Conservation (phyloP, 2,329 filamentous ascomycete genomes). For the Curvularia verruculosa region DNA sequence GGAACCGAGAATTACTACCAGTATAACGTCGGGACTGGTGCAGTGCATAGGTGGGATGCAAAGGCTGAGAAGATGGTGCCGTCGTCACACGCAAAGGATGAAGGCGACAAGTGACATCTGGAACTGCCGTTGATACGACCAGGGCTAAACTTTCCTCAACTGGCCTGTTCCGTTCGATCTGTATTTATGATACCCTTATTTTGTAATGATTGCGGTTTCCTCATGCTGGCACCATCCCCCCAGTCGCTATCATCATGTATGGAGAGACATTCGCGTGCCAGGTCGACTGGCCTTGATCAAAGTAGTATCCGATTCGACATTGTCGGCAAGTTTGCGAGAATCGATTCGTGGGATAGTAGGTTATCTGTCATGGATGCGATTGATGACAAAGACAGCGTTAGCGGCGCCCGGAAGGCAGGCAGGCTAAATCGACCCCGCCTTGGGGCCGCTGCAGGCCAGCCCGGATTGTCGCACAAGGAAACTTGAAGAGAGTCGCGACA, state of each 20-base stretch:
- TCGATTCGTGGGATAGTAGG: background rate
- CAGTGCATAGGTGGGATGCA: constrained; percentile 71
- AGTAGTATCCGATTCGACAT: background rate
- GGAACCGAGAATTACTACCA: constrained; percentile 84
- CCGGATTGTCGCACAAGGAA: background rate
- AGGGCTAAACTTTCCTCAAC: background rate
- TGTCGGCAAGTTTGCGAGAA: background rate
- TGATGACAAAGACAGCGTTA: background rate
- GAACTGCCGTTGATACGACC: too few species aligned
- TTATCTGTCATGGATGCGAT: background rate
- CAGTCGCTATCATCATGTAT: background rate
- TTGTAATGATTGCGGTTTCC: background rate
- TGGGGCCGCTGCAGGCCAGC: constrained; percentile 1
- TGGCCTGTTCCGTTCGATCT: background rate
- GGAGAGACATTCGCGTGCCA: background rate
- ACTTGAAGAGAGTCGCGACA: background rate
- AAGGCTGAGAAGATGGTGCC: constrained; percentile 58
- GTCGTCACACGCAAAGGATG: constrained; percentile 44
- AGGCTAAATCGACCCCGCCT: constrained; percentile 11
- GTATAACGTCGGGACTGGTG: constrained; percentile 77
- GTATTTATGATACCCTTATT: background rate
- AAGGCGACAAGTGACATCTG: background rate
- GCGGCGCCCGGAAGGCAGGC: background rate
- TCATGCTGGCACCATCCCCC: background rate
- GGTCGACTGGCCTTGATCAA: background rate